phyloP scores from a whole-genome alignment of 768 basidiomycete genomes.

The Russula vinacea region DNA sequence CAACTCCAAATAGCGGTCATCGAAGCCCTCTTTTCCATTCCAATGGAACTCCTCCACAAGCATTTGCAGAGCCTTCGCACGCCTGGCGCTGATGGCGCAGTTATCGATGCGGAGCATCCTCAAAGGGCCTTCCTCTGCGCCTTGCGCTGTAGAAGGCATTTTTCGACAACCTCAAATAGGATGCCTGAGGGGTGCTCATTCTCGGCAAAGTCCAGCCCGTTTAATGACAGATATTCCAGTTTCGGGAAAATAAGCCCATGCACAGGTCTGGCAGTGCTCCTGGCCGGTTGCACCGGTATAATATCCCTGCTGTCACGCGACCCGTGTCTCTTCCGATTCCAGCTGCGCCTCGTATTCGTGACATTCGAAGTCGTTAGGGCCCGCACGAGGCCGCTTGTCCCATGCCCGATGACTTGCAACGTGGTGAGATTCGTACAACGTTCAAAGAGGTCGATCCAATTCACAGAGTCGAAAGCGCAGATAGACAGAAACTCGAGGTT shows the following conservation, averaged over 20 bases:
- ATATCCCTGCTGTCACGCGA: background rate
- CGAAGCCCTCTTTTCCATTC: background rate
- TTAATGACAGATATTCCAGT: background rate
- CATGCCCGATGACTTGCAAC: conserved; percentile 1
- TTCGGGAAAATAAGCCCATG: background rate
- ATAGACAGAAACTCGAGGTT: conserved; percentile 12
- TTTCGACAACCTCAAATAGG: background rate
- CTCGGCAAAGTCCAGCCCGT: background rate
- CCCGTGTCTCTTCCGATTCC: background rate
- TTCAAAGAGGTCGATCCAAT: conserved; percentile 9
- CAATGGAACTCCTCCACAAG: conserved; percentile 7
- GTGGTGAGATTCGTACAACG: conserved; percentile 7
- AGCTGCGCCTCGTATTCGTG: no score
- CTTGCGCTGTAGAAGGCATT: background rate
- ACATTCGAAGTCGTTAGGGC: conserved; percentile 1
- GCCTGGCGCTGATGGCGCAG: background rate
- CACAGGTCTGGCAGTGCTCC: background rate
- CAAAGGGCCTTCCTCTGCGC: background rate
- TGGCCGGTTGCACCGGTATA: no score
- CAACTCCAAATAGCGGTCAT: no score
- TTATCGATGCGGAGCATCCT: background rate
- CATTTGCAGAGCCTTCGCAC: background rate
- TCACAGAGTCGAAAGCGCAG: background rate
- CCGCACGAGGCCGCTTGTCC: conserved; percentile 2
- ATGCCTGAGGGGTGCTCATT: background rate